Conservation (phyloP, 1,284 basidiomycete genomes). For the Rhodotorula sp. region DNA sequence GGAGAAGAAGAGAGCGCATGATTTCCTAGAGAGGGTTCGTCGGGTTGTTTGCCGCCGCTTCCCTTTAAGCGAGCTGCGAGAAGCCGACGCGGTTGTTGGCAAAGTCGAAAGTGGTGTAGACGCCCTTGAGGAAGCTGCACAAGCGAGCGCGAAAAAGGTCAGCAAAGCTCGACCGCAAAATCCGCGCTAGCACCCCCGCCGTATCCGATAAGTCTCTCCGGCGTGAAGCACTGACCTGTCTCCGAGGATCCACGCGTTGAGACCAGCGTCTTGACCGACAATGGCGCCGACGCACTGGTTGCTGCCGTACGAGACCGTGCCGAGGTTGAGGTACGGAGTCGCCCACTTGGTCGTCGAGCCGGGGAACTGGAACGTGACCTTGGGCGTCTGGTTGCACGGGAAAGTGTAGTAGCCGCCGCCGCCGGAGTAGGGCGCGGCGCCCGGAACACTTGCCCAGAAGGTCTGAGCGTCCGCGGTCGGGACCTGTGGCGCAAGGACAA, state of each 20-base stretch:
- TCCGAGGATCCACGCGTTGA: conserved; percentile 51
- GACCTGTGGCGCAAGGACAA: conserved; percentile 45
- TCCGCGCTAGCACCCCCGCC: too few relatives aligned
- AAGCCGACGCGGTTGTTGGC: conserved; percentile 52
- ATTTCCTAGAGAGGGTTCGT: not conserved
- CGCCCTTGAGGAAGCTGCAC: conserved; percentile 42
- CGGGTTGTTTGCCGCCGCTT: not conserved
- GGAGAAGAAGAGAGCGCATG: not conserved
- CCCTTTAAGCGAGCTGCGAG: conserved; percentile 13
- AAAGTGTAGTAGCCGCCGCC: conserved; percentile 48
- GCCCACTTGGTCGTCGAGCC: conserved; percentile 40
- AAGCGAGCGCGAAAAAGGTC: not conserved
- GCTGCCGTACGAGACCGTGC: conserved; percentile 23
- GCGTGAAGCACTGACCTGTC: conserved; percentile 39
- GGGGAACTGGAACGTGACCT: conserved; percentile 48
- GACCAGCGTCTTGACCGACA: conserved; percentile 47
- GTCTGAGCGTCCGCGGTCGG: conserved; percentile 47
- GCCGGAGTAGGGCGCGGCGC: conserved; percentile 49
- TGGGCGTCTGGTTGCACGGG: conserved; percentile 47
- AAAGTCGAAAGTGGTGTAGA: conserved; percentile 51
- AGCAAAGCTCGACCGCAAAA: too few relatives aligned
- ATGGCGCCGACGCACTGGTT: conserved; percentile 44
- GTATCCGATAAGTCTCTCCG: too few relatives aligned
- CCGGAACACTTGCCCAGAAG: conserved; percentile 56
- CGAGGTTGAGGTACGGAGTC: conserved; percentile 41